Evolutionary conservation across 768 basidiomycete genomes (phyloP).

Genomic region (Tylopilus cervinicoccineus): DNA sequence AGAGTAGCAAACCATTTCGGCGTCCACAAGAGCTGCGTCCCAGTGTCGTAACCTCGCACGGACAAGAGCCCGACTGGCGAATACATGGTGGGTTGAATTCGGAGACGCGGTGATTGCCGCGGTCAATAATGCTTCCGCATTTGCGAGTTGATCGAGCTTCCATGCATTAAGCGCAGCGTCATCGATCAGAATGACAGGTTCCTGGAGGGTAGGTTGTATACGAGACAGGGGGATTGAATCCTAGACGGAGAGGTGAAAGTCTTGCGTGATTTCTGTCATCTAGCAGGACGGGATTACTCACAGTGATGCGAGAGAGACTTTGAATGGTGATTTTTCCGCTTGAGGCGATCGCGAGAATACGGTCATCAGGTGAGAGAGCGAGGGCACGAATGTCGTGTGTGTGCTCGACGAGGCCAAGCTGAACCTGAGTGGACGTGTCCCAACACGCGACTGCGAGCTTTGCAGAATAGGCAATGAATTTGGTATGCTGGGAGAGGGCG

Average conservation of each 20-base stretch:
- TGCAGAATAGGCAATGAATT: not conserved
- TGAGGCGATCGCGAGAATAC: not conserved
- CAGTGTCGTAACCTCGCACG: not conserved
- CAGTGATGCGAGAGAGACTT: not conserved
- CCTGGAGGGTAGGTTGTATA: not conserved
- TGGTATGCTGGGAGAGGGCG: not conserved
- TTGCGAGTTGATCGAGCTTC: not conserved
- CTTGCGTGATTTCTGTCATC: too few relatives aligned
- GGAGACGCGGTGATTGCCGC: not conserved
- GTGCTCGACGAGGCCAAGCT: not conserved
- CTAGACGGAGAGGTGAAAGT: not conserved
- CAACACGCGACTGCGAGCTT: not conserved
- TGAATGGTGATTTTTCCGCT: not conserved
- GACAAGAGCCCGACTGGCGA: not conserved
- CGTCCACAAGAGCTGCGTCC: not conserved
- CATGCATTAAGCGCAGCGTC: not conserved
- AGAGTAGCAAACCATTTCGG: not conserved
- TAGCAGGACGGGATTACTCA: not conserved
- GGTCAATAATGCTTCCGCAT: not conserved
- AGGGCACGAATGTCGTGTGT: not conserved
- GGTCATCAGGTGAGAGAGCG: not conserved
- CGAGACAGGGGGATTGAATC: not conserved
- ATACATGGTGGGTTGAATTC: not conserved
- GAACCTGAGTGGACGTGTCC: not conserved
- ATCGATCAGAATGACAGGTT: not conserved